Base-by-base conservation (phyloP, 2,329 filamentous ascomycete species). In the Aspergillus ustus region DNA sequence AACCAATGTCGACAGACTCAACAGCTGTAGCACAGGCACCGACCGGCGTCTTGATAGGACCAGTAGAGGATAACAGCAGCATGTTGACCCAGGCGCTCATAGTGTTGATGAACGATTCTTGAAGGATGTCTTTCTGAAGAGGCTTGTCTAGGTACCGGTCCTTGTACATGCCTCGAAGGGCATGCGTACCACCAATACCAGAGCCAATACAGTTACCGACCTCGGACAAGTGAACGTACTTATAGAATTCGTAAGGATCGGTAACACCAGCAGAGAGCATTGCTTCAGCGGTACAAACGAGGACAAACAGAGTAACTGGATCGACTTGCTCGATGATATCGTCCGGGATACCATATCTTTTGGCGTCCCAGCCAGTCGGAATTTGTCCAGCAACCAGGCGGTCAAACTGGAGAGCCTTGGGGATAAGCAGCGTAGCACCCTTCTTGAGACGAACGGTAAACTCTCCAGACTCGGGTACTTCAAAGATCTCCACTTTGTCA, bases 31-130 rank as follows among this genome's bases (percentile, higher is more conserved):
- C 95, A 76, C 95, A 99, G 73, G 95, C 95, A 83, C 94, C 95
- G 55, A 98, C 95, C 3, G 95, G 95, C 0, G 96, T 98, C 85
- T 98, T 97, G 85, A 99, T 98, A 46, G 95, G 92, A 69, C 95
- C 95, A 56, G 95, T 98, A 5, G 95, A 98, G 4, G 95, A 99
- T 66, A 99, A 84, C 66, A 99, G 84, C 80, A 99, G 84, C 95
- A 99, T 99, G 84, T 99, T 99, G 61, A 99, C 93, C 95, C 95
- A 99, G 17, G 95, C 95, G 70, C 92, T 90, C 94, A 99, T 99
- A 59, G 95, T 99, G 85, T 99, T 99, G 86, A 99, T 98, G 85
- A 99, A 99, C 13, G 95, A 98, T 81, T 99, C 95, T 76, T 99
- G 96, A 15, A 99, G 86, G 75, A 99, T 97, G 75, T 99, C 95